These are phyloP conservation scores for Pseudevernia furfuracea DNA, from an alignment of 495 filamentous ascomycete genomes.

Conservation along the genomic window DNA sequence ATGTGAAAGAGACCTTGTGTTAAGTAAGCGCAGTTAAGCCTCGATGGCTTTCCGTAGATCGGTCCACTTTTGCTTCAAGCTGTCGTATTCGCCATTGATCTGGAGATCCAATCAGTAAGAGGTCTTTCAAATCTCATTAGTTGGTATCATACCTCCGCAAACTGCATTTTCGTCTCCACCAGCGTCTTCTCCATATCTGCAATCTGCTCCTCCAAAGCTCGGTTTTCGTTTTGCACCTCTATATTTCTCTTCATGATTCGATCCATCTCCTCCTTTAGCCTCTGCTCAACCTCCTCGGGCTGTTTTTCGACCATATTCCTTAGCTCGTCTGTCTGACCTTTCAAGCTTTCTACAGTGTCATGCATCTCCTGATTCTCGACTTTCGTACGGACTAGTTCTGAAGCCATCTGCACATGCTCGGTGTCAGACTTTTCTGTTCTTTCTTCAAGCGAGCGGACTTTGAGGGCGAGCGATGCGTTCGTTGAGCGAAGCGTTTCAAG, in stretches of 20 bases:
- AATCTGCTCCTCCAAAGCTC: conserved; percentile 79
- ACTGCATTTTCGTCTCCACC: conserved; percentile 89
- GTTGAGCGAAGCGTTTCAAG: conserved; percentile 64
- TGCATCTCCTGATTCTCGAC: conserved; percentile 85
- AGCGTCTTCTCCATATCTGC: conserved; percentile 90
- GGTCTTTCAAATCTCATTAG: not conserved
- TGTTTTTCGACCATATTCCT: conserved; percentile 80
- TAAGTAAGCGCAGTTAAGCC: not conserved
- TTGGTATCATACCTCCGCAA: conserved; percentile 71
- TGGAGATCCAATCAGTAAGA: conserved; percentile 36
- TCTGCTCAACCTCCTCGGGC: conserved; percentile 76
- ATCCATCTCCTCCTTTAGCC: conserved; percentile 80
- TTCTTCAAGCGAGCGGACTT: conserved; percentile 78
- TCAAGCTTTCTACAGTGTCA: conserved; percentile 81
- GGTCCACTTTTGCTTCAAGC: conserved; percentile 69
- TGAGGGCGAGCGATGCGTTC: conserved; percentile 54
- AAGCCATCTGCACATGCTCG: conserved; percentile 88
- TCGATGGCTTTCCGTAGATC: conserved; percentile 67
- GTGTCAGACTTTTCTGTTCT: conserved; percentile 80
- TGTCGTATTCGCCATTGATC: conserved; percentile 66
- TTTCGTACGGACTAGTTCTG: conserved; percentile 81
- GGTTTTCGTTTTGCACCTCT: conserved; percentile 92
- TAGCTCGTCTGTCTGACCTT: conserved; percentile 73
- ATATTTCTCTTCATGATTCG: conserved; percentile 85
- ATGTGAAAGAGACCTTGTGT: not conserved